Evolutionary conservation across 768 basidiomycete genomes (phyloP).

Genomic region (Hericium alpestre): DNA sequence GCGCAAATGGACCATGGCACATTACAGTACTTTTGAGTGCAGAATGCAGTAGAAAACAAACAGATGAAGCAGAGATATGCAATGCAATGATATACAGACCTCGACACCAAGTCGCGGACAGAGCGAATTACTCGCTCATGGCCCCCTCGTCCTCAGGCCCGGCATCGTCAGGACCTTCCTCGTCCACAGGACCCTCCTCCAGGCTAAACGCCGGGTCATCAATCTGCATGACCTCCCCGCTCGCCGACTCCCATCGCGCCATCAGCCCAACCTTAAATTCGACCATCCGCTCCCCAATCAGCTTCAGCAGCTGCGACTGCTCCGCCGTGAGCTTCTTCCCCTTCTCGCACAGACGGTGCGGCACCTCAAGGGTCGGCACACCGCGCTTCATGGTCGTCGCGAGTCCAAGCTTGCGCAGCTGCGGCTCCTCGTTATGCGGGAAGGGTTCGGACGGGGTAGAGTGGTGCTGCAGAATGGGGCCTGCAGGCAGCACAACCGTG

Average conservation of each 20-base stretch:
- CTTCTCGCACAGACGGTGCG: slow-evolving; percentile 79
- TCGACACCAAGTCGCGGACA: not conserved
- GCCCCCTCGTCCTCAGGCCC: slow-evolving; percentile 21
- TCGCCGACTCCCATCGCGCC: slow-evolving; percentile 61
- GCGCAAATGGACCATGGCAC: not conserved
- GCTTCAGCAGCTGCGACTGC: slow-evolving; percentile 87
- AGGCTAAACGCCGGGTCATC: slow-evolving; percentile 32
- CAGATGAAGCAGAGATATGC: not conserved
- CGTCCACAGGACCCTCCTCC: slow-evolving; percentile 12
- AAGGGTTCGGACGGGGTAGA: slow-evolving; percentile 81
- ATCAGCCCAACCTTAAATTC: slow-evolving; percentile 65
- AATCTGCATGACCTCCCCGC: slow-evolving; percentile 52
- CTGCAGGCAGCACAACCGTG: slow-evolving; percentile 67
- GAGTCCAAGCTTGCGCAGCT: slow-evolving; percentile 85
- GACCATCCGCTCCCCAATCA: slow-evolving; percentile 85
- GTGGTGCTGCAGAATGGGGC: slow-evolving; percentile 74
- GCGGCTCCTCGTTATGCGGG: slow-evolving; percentile 96
- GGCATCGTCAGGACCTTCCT: slow-evolving; percentile 20
- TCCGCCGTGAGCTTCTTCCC: slow-evolving; percentile 74
- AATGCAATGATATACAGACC: not conserved
- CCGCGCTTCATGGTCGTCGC: slow-evolving; percentile 78
- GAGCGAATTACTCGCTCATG: slow-evolving; percentile 39
- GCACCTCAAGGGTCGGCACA: slow-evolving; percentile 68
- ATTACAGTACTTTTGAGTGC: not conserved
- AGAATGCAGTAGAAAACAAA: not conserved